Percentiles rank a stretch among this genome's conserved stretches.
phyloP scores from a whole-genome alignment of 305 asterid species.

The Rubia peregrina region DNA sequence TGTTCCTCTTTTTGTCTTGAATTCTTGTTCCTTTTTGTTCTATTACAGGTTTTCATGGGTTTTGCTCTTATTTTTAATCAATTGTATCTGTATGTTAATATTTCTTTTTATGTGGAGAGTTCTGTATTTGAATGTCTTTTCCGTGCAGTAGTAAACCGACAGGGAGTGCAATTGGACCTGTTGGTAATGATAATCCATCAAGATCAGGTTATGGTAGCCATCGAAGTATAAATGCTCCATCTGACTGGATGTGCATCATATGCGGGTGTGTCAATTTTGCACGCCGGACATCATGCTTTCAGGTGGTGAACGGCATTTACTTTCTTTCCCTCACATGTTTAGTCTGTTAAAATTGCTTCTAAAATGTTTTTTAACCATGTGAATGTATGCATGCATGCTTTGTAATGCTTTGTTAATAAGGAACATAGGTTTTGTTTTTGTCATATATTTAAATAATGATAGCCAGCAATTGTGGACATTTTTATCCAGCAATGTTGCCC shows the following conservation, averaged over 20 bases:
- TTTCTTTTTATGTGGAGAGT: neutral
- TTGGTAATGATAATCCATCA: conserved; percentile 55
- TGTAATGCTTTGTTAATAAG: neutral
- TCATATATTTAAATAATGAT: neutral
- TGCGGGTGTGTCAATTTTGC: conserved; percentile 97
- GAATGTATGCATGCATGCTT: neutral
- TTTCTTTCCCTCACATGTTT: neutral
- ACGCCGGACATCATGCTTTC: conserved; percentile 91
- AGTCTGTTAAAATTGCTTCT: neutral
- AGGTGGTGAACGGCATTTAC: conserved; percentile 34
- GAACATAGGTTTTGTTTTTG: neutral
- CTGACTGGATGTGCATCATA: conserved; percentile 98
- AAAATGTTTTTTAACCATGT: neutral
- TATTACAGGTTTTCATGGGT: neutral
- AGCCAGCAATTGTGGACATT: neutral
- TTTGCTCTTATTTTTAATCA: neutral
- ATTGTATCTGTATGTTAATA: neutral
- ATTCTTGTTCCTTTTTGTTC: neutral
- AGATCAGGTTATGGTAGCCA: conserved; percentile 69
- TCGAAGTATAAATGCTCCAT: conserved; percentile 56
- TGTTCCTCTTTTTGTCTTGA: neutral
- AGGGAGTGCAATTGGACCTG: conserved; percentile 53
- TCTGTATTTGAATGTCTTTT: conserved; percentile 9
- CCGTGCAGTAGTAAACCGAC: conserved; percentile 95
- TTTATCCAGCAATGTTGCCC: neutral